Evolutionary conservation across 2,329 filamentous ascomycete species (phyloP), one percentile per base, ranked within the genome.

Genomic region (Pyrenophora teres): DNA sequence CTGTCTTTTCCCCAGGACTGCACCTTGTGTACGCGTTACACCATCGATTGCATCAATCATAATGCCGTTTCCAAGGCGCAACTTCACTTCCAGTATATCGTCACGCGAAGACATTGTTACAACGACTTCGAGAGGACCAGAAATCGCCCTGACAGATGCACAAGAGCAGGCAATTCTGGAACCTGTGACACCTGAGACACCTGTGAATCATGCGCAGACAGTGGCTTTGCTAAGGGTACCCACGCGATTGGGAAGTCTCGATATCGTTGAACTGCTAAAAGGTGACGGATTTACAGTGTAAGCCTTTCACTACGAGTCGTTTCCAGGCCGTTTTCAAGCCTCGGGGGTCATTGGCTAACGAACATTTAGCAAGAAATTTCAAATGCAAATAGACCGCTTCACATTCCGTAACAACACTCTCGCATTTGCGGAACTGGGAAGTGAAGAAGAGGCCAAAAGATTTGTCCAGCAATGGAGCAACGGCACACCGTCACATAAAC

Each of bases 311-410:
- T 33, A 3, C 9, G 2, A 6, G 5, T 23, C 16, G 19, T 23
- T 10, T n/a, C 12, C 5, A 21, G 23, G 23, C 23, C 23, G 23
- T 9, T 7, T 7, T 25, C 23, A 8, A 4, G 23, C 19, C 15
- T 41, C 12, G 10, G 18, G 8, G 1, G 27, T 27, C 16, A 2
- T 21, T n/a, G 27, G 6, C 46, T 51, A 39, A 43, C 19, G 18
- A 12, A 31, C 31, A 3, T 1, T 15, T 19, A 68, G 65, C 31
- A 62, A 57, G 45, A 55, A 37, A n/a, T 27, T 64, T 1, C 49
- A 60, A 30, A 33, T 63, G 16, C 48, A 30, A n/a, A 4, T 67
- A 15, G 57, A 67, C 46, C 62, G 62, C 25, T 67, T 64, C 50
- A 58, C 46, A 7, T 64, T 63, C 37, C 32, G 48, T 2, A 52